These are phyloP conservation scores for Chlorencoelia australis DNA, from an alignment of 2,329 filamentous ascomycete species.

Conservation along the genomic window DNA sequence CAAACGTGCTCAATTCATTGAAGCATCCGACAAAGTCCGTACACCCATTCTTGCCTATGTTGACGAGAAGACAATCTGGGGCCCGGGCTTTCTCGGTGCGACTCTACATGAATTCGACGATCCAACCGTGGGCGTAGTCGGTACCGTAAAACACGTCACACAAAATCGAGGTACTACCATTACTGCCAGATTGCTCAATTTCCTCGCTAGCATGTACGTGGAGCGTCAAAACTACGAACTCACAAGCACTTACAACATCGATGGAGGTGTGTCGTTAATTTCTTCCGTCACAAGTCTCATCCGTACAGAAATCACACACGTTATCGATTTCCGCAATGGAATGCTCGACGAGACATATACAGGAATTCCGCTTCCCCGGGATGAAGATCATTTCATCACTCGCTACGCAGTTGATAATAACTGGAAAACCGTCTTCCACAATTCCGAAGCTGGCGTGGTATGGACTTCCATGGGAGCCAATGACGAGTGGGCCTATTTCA, in stretches of 20 bases:
- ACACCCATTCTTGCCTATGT: conserved; percentile 13
- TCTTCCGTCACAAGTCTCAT: conserved; percentile 45
- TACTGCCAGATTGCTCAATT: conserved; percentile 31
- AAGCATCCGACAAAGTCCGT: conserved; percentile 6
- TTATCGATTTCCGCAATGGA: conserved; percentile 31
- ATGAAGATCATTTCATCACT: conserved; percentile 55
- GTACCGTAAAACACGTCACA: conserved; percentile 44
- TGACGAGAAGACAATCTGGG: conserved; percentile 19
- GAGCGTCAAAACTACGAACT: conserved; percentile 54
- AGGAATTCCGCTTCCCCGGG: conserved; percentile 37
- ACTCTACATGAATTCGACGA: conserved; percentile 17
- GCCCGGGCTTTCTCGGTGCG: conserved; percentile 9
- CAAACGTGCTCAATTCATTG: conserved; percentile 14
- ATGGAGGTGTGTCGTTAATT: conserved; percentile 48
- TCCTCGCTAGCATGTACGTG: conserved; percentile 48
- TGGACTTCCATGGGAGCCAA: conserved; percentile 42
- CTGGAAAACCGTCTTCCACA: conserved; percentile 47
- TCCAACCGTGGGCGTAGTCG: conserved; percentile 40
- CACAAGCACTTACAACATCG: conserved; percentile 42
- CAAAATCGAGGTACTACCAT: conserved; percentile 25
- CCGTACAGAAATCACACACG: conserved; percentile 39
- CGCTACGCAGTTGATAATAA: conserved; percentile 39
- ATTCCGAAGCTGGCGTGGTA: conserved; percentile 36
- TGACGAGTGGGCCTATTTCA: conserved; percentile 33
- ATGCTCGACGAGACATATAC: conserved; percentile 45